A percentile compares a stretch with the other conserved stretches of the same genome.
phyloP scores from a whole-genome alignment of 1,139 yeast genomes.

The Pichia sp. region DNA sequence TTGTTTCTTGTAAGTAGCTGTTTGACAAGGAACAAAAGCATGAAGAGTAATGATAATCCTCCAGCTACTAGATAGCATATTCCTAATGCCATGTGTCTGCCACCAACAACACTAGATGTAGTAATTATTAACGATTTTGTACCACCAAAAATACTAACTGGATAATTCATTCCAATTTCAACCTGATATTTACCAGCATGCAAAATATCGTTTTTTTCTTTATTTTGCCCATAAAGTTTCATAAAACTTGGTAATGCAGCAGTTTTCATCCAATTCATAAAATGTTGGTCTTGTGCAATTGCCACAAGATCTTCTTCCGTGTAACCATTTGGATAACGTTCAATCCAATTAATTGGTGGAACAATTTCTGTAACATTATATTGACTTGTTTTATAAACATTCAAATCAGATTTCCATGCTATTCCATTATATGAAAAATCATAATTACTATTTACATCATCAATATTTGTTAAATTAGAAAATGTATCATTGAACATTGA shows the following conservation, averaged over 20 bases:
- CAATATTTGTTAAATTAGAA: slow-evolving; percentile 36
- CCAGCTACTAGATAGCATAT: slow-evolving; percentile 64
- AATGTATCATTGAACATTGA: slow-evolving; percentile 71
- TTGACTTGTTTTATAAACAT: slow-evolving; percentile 52
- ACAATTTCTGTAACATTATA: slow-evolving; percentile 55
- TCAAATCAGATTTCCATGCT: slow-evolving; percentile 61
- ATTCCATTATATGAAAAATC: slow-evolving; percentile 50
- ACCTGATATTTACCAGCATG: slow-evolving; percentile 55
- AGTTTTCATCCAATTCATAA: slow-evolving; percentile 82
- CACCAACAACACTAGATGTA: slow-evolving; percentile 64
- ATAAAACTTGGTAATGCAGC: slow-evolving; percentile 69
- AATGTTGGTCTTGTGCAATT: slow-evolving; percentile 47
- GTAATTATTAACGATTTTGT: slow-evolving; percentile 61
- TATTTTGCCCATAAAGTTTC: slow-evolving; percentile 58
- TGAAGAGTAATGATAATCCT: slow-evolving; percentile 37
- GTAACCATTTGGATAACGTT: slow-evolving; percentile 63
- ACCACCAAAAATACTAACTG: slow-evolving; percentile 64
- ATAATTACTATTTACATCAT: slow-evolving; percentile 40
- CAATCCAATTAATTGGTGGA: slow-evolving; percentile 76
- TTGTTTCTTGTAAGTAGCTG: slow-evolving; percentile 39
- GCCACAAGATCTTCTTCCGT: slow-evolving; percentile 59
- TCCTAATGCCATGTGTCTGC: slow-evolving; percentile 62
- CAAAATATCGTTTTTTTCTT: slow-evolving; percentile 35
- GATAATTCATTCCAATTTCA: slow-evolving; percentile 60
- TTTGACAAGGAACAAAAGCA: slow-evolving; percentile 39